Evolutionary conservation across 179 eudicot species (phyloP).

Genomic region (Silene vulgaris): DNA sequence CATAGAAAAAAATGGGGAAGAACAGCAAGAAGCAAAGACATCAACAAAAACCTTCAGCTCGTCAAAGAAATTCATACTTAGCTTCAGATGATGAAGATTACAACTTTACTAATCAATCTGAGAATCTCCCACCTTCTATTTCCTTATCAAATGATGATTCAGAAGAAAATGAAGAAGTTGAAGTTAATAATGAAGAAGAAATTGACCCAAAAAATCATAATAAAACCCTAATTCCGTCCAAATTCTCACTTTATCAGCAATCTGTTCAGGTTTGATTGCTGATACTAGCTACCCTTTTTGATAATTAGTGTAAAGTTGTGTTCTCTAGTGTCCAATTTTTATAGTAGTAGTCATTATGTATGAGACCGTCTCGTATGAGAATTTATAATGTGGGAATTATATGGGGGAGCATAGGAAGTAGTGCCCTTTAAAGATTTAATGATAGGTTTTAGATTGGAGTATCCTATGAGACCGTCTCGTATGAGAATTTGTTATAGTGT

Average conservation of each 20-base stretch:
- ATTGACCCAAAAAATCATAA: slow-evolving; percentile 14
- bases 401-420: no score
- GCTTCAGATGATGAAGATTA: slow-evolving; percentile 36
- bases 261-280: slow-evolving; percentile 66
- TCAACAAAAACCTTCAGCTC: slow-evolving; percentile 33
- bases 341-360: background rate
- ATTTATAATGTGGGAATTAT: no score
- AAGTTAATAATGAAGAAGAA: slow-evolving; percentile 17
- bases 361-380: no score
- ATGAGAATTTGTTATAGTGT: no score
- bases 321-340: background rate
- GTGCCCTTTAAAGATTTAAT: no score
- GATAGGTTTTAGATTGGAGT: no score
- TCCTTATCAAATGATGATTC: slow-evolving; percentile 30
- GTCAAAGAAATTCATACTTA: slow-evolving; percentile 37
- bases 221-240: slow-evolving; percentile 44
- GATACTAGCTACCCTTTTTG: background rate
- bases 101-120: slow-evolving; percentile 19
- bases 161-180: slow-evolving; percentile 26
- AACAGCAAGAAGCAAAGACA: slow-evolving; percentile 59
- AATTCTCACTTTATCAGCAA: slow-evolving; percentile 79
- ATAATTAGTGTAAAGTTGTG: background rate
- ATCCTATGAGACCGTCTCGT: no score
- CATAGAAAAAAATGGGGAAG: slow-evolving; percentile 53
- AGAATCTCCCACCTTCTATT: slow-evolving; percentile 29